A percentile compares a stretch with the other conserved stretches of the same genome.
Evolutionary conservation across 257 asterid genomes (phyloP).

Genomic region (Anisodus acutangulus): DNA sequence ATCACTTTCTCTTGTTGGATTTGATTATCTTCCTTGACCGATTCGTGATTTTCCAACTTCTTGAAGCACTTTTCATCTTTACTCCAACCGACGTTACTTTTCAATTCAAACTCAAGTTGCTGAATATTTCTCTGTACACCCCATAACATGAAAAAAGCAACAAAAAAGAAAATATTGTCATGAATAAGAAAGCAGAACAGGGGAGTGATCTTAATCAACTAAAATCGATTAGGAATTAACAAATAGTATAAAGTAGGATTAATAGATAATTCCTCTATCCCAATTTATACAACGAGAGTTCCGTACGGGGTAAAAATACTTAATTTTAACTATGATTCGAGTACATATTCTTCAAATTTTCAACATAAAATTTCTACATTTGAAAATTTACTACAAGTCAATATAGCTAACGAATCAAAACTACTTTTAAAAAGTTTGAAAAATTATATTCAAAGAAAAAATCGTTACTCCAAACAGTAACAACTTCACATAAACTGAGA

Average conservation of each 20-base stretch:
- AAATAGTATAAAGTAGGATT: background rate
- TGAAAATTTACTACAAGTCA: background rate
- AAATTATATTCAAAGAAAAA: too few species aligned
- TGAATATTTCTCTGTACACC: slow-evolving; percentile 21
- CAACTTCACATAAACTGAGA: too few species aligned
- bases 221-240: background rate
- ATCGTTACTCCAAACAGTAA: too few species aligned
- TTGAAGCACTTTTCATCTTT: slow-evolving; percentile 28
- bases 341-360: background rate
- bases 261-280: background rate
- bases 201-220: background rate
- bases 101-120: slow-evolving; percentile 30
- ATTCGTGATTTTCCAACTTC: slow-evolving; percentile 18
- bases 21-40: background rate
- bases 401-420: background rate
- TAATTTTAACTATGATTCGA: background rate
- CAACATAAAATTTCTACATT: background rate
- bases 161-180: background rate
- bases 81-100: background rate
- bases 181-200: background rate
- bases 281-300: background rate
- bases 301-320: background rate
- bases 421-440: background rate
- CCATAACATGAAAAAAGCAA: background rate
- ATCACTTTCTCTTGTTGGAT: background rate